Percentiles rank a stretch among this genome's conserved stretches.
Conservation (phyloP, 768 basidiomycete genomes). For the Boletus rex-veris region DNA sequence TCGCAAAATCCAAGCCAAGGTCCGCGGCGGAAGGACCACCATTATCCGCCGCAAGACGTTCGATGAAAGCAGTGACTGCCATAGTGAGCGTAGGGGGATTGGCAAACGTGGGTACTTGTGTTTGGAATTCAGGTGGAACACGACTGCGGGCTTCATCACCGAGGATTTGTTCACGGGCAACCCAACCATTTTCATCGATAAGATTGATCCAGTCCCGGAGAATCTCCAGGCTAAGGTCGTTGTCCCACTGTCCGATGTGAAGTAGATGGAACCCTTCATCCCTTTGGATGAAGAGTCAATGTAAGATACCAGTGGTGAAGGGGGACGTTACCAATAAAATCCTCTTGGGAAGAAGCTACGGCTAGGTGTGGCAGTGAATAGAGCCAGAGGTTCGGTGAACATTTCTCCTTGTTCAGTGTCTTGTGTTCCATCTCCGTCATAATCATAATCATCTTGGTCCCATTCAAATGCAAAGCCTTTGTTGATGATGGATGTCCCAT, state of each 20-base stretch:
- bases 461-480: slow-evolving; percentile 84
- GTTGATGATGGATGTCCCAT: slow-evolving; percentile 86
- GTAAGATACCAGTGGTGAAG: background rate
- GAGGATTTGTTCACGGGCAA: slow-evolving; percentile 92
- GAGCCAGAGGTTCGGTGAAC: slow-evolving; percentile 67
- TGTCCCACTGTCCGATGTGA: slow-evolving; percentile 92
- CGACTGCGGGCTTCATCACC: slow-evolving; percentile 96
- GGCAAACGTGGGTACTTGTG: slow-evolving; percentile 90
- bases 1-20: slow-evolving; percentile 62
- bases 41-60: slow-evolving; percentile 53
- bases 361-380: slow-evolving; percentile 92
- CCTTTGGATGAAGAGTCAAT: slow-evolving; percentile 41
- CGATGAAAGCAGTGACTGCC: slow-evolving; percentile 88
- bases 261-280: slow-evolving; percentile 96
- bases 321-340: slow-evolving; percentile 82
- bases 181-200: slow-evolving; percentile 94
- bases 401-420: slow-evolving; percentile 50
- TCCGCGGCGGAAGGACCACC: slow-evolving; percentile 53
- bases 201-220: slow-evolving; percentile 85
- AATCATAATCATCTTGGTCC: slow-evolving; percentile 61
- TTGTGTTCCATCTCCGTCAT: slow-evolving; percentile 37
- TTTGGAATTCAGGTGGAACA: slow-evolving; percentile 87
- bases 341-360: slow-evolving; percentile 96
- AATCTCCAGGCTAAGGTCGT: slow-evolving; percentile 87
- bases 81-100: slow-evolving; percentile 95